Conservation (phyloP, 345 rosid species). For the Dipteronia dyeriana region DNA sequence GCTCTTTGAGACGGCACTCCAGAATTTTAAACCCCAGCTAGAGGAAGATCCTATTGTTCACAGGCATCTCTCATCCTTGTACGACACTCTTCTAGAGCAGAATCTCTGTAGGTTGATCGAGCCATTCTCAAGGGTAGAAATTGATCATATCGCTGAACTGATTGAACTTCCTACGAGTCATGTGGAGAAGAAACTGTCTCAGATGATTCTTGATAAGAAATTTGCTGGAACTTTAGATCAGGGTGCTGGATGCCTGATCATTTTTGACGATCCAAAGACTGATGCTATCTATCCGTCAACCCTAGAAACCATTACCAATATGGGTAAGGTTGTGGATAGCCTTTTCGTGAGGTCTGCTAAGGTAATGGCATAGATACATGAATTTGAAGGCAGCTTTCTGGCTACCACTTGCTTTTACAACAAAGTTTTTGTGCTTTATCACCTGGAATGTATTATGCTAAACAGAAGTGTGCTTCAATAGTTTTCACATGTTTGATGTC, state of each 20-base stretch:
- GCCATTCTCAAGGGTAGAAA: constrained; percentile 88
- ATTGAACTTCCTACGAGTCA: constrained; percentile 63
- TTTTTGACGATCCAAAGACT: constrained; percentile 79
- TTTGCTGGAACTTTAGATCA: constrained; percentile 89
- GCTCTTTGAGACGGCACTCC: constrained; percentile 73
- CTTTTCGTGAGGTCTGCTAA: constrained; percentile 88
- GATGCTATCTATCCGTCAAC: constrained; percentile 85
- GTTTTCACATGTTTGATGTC: background rate
- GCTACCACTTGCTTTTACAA: too few relatives aligned
- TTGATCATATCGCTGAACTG: constrained; percentile 71
- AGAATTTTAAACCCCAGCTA: constrained; percentile 68
- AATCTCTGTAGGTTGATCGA: constrained; percentile 89
- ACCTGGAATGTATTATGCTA: too few relatives aligned
- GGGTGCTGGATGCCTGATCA: constrained; percentile 90
- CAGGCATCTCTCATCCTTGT: constrained; percentile 83
- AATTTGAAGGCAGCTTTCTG: too few relatives aligned
- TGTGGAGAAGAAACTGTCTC: constrained; percentile 88
- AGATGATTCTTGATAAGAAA: constrained; percentile 92
- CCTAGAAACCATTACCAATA: constrained; percentile 77
- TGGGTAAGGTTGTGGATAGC: constrained; percentile 90
- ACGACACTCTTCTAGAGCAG: constrained; percentile 82
- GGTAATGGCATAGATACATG: constrained; percentile 55
- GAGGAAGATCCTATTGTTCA: constrained; percentile 94
- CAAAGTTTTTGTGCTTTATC: too few relatives aligned
- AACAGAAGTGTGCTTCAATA: background rate